phyloP scores from a whole-genome alignment of 2,329 filamentous ascomycete genomes.

The Colletotrichum incanum region DNA sequence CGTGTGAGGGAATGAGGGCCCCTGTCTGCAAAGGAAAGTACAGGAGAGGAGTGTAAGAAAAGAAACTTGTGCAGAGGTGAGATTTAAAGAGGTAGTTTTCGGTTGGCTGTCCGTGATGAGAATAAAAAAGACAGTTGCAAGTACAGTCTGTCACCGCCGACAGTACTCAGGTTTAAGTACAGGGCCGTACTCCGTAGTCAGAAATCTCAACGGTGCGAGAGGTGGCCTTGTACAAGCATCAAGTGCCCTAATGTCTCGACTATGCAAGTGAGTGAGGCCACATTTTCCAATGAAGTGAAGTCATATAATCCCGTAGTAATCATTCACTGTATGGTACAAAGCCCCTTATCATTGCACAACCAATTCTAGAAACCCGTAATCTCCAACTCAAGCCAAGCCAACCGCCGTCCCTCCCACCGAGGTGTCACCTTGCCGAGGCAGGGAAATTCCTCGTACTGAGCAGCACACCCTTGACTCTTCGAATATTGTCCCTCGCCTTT shows the following conservation, averaged over 20 bases:
- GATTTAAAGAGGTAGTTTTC: background rate
- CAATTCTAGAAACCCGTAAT: background rate
- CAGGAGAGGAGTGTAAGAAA: background rate
- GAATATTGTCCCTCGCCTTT: constrained; percentile 81
- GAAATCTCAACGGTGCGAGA: background rate
- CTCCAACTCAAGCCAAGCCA: background rate
- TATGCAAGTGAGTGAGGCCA: too few species aligned
- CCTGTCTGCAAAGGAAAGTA: background rate
- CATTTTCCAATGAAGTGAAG: background rate
- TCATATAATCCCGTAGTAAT: background rate
- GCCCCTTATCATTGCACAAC: background rate
- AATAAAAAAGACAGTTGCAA: too few species aligned
- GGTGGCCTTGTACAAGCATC: background rate
- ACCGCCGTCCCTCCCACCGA: background rate
- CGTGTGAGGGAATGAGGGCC: background rate
- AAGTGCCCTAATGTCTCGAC: too few species aligned
- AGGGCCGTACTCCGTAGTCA: background rate
- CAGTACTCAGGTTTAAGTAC: background rate
- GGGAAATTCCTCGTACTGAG: constrained; percentile 83
- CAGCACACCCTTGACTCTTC: constrained; percentile 84
- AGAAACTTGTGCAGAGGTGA: background rate
- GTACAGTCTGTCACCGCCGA: too few species aligned
- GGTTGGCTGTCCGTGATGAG: background rate
- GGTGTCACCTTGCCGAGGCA: constrained; percentile 52
- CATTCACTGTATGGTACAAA: constrained; percentile 12